Conservation (phyloP, 2,329 filamentous ascomycete genomes). For the Cladophialophora exuberans region DNA sequence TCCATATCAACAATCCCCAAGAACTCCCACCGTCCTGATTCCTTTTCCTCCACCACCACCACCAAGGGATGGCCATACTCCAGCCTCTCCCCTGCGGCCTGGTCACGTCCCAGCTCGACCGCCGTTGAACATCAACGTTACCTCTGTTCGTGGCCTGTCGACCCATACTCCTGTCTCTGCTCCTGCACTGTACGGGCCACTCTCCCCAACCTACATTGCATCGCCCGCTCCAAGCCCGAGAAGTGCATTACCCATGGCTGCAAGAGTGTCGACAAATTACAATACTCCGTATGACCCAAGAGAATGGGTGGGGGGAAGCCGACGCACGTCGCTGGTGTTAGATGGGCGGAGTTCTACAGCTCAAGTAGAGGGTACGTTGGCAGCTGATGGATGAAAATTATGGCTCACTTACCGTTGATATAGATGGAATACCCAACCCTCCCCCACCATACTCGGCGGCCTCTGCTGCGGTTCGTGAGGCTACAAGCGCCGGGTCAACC, state of each 20-base stretch:
- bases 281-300: conserved; percentile 53
- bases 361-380: conserved; percentile 24
- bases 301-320: conserved; percentile 50
- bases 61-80: conserved; percentile 37
- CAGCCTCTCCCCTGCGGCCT: conserved; percentile 43
- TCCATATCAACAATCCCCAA: conserved; percentile 21
- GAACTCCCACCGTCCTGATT: conserved; percentile 20
- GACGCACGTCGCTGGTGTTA: conserved; percentile 16
- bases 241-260: conserved; percentile 48
- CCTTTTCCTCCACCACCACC: conserved; percentile 35
- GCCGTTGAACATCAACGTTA: conserved; percentile 45
- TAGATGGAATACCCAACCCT: conserved; percentile 28
- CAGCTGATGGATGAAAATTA: not conserved
- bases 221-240: conserved; percentile 43
- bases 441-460: conserved; percentile 33
- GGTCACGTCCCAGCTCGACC: conserved; percentile 48
- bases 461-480: conserved; percentile 6
- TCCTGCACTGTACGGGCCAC: conserved; percentile 49
- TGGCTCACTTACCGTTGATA: conserved; percentile 23
- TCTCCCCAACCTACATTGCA: conserved; percentile 41
- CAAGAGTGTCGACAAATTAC: conserved; percentile 43
- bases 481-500: conserved; percentile 22
- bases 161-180: conserved; percentile 46
- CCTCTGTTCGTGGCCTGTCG: conserved; percentile 34
- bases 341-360: conserved; percentile 7